phyloP scores from a whole-genome alignment of 2,329 filamentous ascomycete genomes.

The Aureobasidium musti region DNA sequence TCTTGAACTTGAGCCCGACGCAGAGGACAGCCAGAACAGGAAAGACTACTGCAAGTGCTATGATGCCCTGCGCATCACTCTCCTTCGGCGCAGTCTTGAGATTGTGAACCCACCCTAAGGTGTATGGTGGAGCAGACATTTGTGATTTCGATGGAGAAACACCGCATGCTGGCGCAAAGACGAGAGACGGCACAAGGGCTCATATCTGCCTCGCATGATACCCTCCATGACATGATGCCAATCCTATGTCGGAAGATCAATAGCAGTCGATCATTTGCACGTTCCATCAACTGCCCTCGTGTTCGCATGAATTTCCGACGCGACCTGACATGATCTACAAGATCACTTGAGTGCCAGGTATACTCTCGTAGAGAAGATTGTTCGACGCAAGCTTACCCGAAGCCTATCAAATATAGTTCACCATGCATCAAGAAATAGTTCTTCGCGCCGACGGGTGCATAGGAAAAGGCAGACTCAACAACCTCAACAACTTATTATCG shows the following conservation, averaged over 20 bases:
- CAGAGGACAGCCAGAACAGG: conserved; percentile 10
- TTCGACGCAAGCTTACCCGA: background rate
- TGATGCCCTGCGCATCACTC: conserved; percentile 5
- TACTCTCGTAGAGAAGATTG: background rate
- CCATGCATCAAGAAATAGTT: background rate
- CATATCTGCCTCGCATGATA: background rate
- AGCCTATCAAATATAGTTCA: background rate
- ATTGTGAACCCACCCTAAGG: conserved; percentile 1
- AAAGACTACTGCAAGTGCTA: conserved; percentile 4
- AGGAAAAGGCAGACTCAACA: background rate
- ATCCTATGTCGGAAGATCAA: background rate
- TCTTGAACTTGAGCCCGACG: conserved; percentile 10
- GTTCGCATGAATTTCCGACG: background rate
- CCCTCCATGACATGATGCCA: background rate
- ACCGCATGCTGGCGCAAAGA: background rate
- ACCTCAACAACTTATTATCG: background rate
- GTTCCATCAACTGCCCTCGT: background rate
- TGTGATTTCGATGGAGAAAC: background rate
- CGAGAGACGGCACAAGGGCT: background rate
- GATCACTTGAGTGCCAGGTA: background rate
- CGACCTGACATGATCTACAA: background rate
- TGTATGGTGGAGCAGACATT: conserved; percentile 12
- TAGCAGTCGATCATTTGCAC: conserved; percentile 1
- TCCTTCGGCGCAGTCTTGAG: background rate
- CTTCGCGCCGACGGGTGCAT: background rate